These are phyloP conservation scores for Tolypocladium inflatum DNA, from an alignment of 2,329 filamentous ascomycete genomes.

Conservation along the genomic window DNA sequence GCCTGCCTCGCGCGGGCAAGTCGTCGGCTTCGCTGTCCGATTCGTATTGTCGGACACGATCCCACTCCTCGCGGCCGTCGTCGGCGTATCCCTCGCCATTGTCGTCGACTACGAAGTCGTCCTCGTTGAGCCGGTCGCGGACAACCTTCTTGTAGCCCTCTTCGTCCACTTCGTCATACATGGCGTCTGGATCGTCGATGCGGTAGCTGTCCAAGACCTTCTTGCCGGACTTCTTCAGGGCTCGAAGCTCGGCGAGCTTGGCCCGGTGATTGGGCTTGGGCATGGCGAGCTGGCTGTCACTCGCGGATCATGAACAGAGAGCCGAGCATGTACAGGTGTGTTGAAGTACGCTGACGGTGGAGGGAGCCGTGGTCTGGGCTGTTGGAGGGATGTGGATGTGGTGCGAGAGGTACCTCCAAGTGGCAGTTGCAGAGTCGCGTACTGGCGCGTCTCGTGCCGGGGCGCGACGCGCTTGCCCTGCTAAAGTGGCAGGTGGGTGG, in stretches of 20 bases:
- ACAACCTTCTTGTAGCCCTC: slow-evolving; percentile 97
- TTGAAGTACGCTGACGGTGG: background rate
- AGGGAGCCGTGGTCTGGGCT: background rate
- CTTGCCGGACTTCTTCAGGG: slow-evolving; percentile 80
- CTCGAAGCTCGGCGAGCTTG: slow-evolving; percentile 69
- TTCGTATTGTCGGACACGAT: slow-evolving; percentile 58
- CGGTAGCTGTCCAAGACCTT: slow-evolving; percentile 83
- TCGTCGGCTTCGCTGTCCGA: slow-evolving; percentile 58
- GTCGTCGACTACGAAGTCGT: slow-evolving; percentile 98
- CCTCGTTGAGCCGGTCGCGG: slow-evolving; percentile 75
- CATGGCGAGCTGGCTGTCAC: slow-evolving; percentile 17
- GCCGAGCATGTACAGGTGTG: background rate
- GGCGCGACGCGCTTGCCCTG: background rate
- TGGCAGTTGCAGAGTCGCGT: background rate
- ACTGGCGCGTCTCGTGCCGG: background rate
- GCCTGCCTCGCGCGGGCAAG: slow-evolving; percentile 30
- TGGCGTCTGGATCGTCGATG: slow-evolving; percentile 69
- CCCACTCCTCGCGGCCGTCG: slow-evolving; percentile 92
- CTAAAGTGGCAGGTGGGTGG: background rate
- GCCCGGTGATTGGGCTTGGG: slow-evolving; percentile 30
- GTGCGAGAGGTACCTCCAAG: background rate
- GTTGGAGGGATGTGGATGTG: background rate
- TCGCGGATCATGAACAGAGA: slow-evolving; percentile 7
- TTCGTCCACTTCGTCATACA: slow-evolving; percentile 96
- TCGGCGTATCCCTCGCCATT: slow-evolving; percentile 96